Percentiles rank a stretch among this genome's conserved stretches.
These are phyloP conservation scores for Penicillium paradoxum DNA, from an alignment of 495 filamentous ascomycete species.

Conservation along the genomic window DNA sequence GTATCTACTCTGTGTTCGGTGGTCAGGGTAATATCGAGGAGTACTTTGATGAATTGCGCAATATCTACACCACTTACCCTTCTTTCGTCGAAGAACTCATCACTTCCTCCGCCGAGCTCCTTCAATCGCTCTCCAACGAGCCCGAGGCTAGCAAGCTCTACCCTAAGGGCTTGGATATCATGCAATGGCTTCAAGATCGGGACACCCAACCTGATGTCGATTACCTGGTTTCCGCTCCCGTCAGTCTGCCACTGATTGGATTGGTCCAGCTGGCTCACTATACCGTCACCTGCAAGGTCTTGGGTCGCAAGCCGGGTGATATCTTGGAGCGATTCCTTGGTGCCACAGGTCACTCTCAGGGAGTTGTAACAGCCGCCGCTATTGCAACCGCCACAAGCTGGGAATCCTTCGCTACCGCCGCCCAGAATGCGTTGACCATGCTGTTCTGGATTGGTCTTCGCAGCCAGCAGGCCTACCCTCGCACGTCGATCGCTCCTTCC, in stretches of 20 bases:
- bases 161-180: conserved; percentile 87
- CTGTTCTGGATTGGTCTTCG: conserved; percentile 99
- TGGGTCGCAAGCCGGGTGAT: conserved; percentile 81
- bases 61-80: conserved; percentile 84
- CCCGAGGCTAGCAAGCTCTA: conserved; percentile 90
- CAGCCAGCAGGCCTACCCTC: conserved; percentile 94
- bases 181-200: conserved; percentile 82
- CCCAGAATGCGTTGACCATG: conserved; percentile 75
- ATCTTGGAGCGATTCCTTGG: conserved; percentile 76
- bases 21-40: conserved; percentile 99
- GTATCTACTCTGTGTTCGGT: conserved; percentile 87
- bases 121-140: conserved; percentile 79
- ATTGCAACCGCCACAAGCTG: conserved; percentile 83
- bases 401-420: conserved; percentile 78
- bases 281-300: conserved; percentile 80
- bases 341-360: conserved; percentile 95
- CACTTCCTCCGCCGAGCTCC: conserved; percentile 67
- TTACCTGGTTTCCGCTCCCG: conserved; percentile 93
- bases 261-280: conserved; percentile 94
- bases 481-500: conserved; percentile 85
- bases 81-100: conserved; percentile 85
- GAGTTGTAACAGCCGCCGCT: conserved; percentile 87
- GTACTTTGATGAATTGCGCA: conserved; percentile 95
- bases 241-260: conserved; percentile 95
- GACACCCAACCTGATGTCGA: conserved; percentile 90